Percentiles rank a stretch among this genome's conserved stretches.
Evolutionary conservation across 176 grass and related monocot genomes (phyloP).

Genomic region (Musa beccarii): DNA sequence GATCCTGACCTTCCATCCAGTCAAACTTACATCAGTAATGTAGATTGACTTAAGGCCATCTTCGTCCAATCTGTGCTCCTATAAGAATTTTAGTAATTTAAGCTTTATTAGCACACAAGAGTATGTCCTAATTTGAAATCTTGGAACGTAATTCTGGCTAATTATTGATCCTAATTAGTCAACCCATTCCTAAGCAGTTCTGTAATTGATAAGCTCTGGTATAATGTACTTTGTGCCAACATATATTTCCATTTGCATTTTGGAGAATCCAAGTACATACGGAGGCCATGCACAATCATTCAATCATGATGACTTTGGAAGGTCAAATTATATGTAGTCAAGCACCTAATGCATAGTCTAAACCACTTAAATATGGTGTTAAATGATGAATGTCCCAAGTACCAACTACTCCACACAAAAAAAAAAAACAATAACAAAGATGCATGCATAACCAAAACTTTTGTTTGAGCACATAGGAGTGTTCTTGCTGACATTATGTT

Average conservation of each 20-base stretch:
- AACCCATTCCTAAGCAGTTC: no score
- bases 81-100: no score
- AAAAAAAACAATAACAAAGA: not conserved
- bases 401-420: not conserved
- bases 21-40: no score
- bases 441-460: not conserved
- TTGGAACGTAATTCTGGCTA: no score
- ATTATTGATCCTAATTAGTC: no score
- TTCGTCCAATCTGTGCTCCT: no score
- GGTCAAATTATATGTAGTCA: not conserved
- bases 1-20: no score
- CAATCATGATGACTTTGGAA: not conserved
- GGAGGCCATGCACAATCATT: not conserved
- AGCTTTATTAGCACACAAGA: no score
- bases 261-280: not conserved
- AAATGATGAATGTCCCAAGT: not conserved
- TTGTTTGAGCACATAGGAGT: not conserved
- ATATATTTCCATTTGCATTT: not conserved
- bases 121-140: no score
- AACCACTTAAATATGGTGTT: no score
- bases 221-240: not conserved
- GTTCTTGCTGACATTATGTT: not conserved
- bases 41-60: no score
- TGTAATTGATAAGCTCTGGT: no score
- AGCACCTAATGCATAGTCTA: not conserved